Evolutionary conservation across 2,329 filamentous ascomycete genomes (phyloP).

Genomic region (Xylariaceae sp.): DNA sequence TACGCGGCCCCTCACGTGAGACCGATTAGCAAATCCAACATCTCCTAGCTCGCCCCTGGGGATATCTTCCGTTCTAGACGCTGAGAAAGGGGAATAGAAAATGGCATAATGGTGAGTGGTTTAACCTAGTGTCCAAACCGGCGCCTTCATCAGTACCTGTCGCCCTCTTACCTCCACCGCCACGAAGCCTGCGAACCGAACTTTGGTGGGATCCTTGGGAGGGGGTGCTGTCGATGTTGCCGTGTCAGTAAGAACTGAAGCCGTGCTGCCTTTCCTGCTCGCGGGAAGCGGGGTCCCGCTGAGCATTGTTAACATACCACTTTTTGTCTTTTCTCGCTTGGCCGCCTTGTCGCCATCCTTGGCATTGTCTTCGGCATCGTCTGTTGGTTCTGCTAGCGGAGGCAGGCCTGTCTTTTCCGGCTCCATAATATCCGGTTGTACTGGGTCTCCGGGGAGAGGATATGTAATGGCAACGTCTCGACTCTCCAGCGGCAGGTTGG

Average conservation of each 20-base stretch:
- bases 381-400: conserved; percentile 49
- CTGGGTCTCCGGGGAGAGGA: conserved; percentile 72
- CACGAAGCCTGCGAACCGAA: conserved; percentile 77
- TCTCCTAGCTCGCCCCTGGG: not conserved
- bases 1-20: not conserved
- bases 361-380: conserved; percentile 41
- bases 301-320: conserved; percentile 49
- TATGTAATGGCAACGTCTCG: conserved; percentile 89
- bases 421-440: conserved; percentile 81
- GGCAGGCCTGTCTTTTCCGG: conserved; percentile 74
- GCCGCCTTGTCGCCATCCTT: conserved; percentile 45
- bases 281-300: conserved; percentile 33
- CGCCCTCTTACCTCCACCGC: conserved; percentile 74
- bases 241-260: conserved; percentile 47
- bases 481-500: conserved; percentile 87
- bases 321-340: conserved; percentile 49
- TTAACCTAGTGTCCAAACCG: conserved; percentile 64
- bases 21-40: not conserved
- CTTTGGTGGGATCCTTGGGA: conserved; percentile 55
- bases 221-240: conserved; percentile 36
- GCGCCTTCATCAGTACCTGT: conserved; percentile 75
- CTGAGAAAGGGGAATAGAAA: not conserved
- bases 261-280: conserved; percentile 40
- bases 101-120: not conserved
- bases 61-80: not conserved